phyloP scores from a whole-genome alignment of 1,139 yeast species.

The Lizanozyma gosingica region DNA sequence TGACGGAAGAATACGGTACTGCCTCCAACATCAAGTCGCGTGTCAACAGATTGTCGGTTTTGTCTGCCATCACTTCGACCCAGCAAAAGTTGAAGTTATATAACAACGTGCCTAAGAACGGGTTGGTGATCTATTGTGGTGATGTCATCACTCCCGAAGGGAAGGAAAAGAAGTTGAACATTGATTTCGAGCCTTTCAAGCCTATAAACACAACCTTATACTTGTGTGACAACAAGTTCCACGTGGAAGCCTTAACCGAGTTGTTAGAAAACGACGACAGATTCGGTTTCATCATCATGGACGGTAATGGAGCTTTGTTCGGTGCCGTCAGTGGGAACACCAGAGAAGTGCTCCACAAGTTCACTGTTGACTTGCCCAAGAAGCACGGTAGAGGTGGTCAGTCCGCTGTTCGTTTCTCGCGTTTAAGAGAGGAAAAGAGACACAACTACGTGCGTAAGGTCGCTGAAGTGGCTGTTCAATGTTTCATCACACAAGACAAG shows the following conservation, averaged over 20 bases:
- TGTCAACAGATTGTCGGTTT: slow-evolving; percentile 88
- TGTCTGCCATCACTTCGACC: slow-evolving; percentile 95
- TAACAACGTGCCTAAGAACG: slow-evolving; percentile 84
- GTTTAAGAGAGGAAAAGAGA: slow-evolving; percentile 98
- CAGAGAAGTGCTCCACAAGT: slow-evolving; percentile 90
- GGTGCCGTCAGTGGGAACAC: slow-evolving; percentile 97
- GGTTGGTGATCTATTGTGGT: slow-evolving; percentile 95
- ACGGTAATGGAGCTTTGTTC: slow-evolving; percentile 95
- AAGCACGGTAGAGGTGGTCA: slow-evolving; percentile 99
- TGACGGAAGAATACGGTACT: slow-evolving; percentile 97
- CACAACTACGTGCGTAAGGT: slow-evolving; percentile 97
- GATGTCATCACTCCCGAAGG: slow-evolving; percentile 96
- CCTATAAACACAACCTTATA: slow-evolving; percentile 95
- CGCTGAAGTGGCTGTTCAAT: slow-evolving; percentile 96
- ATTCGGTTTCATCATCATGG: slow-evolving; percentile 97
- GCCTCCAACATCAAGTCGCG: slow-evolving; percentile 97
- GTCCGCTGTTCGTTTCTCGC: slow-evolving; percentile 97
- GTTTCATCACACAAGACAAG: slow-evolving; percentile 86
- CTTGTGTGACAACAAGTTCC: slow-evolving; percentile 95
- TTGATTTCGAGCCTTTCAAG: slow-evolving; percentile 95
- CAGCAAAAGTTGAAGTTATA: slow-evolving; percentile 92
- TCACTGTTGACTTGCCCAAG: slow-evolving; percentile 94
- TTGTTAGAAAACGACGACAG: slow-evolving; percentile 90
- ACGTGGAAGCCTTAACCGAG: slow-evolving; percentile 93
- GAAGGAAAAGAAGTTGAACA: slow-evolving; percentile 88